Base-by-base conservation (phyloP, 202 grass and related monocot species). In the Dendrocalamus latiflorus region DNA sequence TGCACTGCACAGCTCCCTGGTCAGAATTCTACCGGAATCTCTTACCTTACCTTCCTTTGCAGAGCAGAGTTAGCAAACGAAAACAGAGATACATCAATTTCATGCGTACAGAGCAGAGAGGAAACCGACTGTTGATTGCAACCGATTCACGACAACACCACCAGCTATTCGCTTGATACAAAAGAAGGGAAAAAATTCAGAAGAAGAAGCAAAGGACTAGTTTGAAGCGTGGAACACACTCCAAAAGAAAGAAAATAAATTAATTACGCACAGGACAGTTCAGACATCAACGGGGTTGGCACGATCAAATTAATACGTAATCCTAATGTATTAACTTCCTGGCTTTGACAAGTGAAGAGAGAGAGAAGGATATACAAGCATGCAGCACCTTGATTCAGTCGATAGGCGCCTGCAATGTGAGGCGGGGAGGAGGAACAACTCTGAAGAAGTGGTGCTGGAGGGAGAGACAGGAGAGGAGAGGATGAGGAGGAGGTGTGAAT, bases 221-320 rank as follows among this genome's bases (percentile, higher is more conserved):
- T 65, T 25, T 41, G 71, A 85, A 66, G 83, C 65, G 78, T 82
- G 67, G 13, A 86, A 36, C 72, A 89, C 87, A 51, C 57, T 81
- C 18, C 4, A 70, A 26, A 55, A 20, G 43, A 63, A 72, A 65
- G 30, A 18, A 20, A 34, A 13, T 9, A 73, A 89, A 78, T 54
- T 45, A 61, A 68, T 49, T 9, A 1, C 3, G 8, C 24, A 53
- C 21, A 68, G 57, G 78, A 50, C 78, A 25, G 21, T 59, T 68
- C 50, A 15, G 65, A 49, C 48, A 82, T 72, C 65, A 82, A 78
- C 4, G 73, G 26, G 38, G 15, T 22, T 25, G 28, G 39, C 57
- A 24, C 37, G 49, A 77, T 67, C 66, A 64, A 77, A 77, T 41
- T 66, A 77, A 10, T 14, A 77, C 48, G 45, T 12, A 77, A 38